These are phyloP conservation scores for Hypoxylon sp. DNA, from an alignment of 2,329 filamentous ascomycete species.

Conservation along the genomic window DNA sequence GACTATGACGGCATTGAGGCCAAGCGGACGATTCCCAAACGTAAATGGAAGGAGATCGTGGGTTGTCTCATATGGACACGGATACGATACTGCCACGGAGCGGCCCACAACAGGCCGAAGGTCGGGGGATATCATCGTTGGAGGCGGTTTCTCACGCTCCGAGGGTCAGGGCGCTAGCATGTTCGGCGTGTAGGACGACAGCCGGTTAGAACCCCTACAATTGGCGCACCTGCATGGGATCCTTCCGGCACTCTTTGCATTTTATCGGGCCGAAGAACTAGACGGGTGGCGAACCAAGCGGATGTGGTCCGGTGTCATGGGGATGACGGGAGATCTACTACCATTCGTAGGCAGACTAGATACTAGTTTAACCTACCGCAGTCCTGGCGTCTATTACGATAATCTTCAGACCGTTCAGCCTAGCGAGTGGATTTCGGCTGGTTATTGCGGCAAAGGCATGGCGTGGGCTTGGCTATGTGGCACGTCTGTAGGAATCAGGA, in stretches of 20 bases:
- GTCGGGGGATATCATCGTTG: conserved; percentile 66
- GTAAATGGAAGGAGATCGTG: conserved; percentile 62
- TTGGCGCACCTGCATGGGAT: conserved; percentile 60
- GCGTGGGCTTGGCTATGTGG: conserved; percentile 68
- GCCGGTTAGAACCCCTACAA: conserved; percentile 57
- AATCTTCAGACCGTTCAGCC: conserved; percentile 27
- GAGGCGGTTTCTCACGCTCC: conserved; percentile 66
- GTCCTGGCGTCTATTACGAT: background rate
- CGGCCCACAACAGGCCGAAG: conserved; percentile 55
- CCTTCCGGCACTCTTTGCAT: conserved; percentile 61
- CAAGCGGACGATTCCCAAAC: conserved; percentile 56
- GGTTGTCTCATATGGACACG: conserved; percentile 63
- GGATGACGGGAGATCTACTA: conserved; percentile 63
- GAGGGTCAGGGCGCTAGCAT: conserved; percentile 61
- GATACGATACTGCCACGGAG: conserved; percentile 69
- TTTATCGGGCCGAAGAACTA: conserved; percentile 55
- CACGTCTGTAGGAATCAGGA: conserved; percentile 63
- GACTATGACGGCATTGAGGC: conserved; percentile 67
- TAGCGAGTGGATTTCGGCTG: conserved; percentile 68
- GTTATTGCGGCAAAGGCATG: conserved; percentile 69
- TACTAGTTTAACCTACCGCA: conserved; percentile 51
- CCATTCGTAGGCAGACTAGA: conserved; percentile 66
- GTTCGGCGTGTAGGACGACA: conserved; percentile 65
- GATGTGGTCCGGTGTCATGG: conserved; percentile 67
- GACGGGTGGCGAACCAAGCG: conserved; percentile 54